These are phyloP conservation scores for Arthrinium puccinioides DNA, from an alignment of 2,329 filamentous ascomycete species.

Conservation along the genomic window DNA sequence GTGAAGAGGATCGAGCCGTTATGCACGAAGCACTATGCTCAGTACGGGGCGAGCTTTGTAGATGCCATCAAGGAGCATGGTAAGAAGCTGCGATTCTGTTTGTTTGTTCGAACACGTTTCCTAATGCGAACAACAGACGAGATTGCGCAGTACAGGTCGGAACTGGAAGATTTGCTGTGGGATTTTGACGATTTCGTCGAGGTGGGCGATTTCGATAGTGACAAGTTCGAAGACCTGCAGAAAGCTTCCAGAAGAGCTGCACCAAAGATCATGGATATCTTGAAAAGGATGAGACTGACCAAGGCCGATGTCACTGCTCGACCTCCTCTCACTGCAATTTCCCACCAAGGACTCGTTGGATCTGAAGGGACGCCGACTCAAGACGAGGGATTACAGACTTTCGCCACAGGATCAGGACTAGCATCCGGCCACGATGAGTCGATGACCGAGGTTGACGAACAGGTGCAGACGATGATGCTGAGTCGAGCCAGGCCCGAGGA, in stretches of 20 bases:
- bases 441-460: conserved; percentile 17
- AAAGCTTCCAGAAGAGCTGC: conserved; percentile 40
- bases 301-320: too few relatives aligned
- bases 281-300: conserved; percentile 48
- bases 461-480: too few relatives aligned
- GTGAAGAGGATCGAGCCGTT: conserved; percentile 44
- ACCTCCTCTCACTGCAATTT: too few relatives aligned
- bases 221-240: conserved; percentile 41
- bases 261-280: conserved; percentile 39
- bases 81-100: conserved; percentile 20
- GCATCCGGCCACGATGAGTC: conserved; percentile 15
- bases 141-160: conserved; percentile 38
- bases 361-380: too few relatives aligned
- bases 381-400: too few relatives aligned
- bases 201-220: conserved; percentile 40
- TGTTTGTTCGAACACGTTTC: not conserved
- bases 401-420: conserved; percentile 17
- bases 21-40: conserved; percentile 38
- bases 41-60: conserved; percentile 42
- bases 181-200: conserved; percentile 50
- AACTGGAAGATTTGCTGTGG: conserved; percentile 44
- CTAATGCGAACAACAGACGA: conserved; percentile 29
- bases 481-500: too few relatives aligned
- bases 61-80: conserved; percentile 47
- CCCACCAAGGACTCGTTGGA: too few relatives aligned